These are phyloP conservation scores for Chaetomiaceae sp. DNA, from an alignment of 2,329 filamentous ascomycete species.

Conservation along the genomic window DNA sequence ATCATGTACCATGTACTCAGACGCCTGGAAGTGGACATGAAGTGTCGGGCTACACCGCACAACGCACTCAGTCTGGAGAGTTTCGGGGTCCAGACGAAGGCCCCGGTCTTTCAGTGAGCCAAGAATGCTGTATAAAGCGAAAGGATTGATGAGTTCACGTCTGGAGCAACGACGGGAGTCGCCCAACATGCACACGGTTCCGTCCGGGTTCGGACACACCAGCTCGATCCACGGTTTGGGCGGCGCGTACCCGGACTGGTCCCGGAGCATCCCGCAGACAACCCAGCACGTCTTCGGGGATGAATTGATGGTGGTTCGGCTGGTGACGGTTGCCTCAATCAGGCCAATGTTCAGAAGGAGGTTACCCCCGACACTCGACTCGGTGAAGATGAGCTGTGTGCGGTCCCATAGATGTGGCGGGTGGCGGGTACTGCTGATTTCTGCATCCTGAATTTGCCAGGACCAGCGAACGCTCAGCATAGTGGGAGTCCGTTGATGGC, in stretches of 20 bases:
- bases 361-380: no score
- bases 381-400: neutral
- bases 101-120: neutral
- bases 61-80: neutral
- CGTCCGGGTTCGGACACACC: neutral
- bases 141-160: neutral
- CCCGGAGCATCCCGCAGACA: neutral
- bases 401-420: neutral
- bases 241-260: neutral
- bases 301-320: no score
- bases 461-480: no score
- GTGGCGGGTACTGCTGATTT: no score
- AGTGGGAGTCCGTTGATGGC: no score
- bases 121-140: neutral
- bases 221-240: neutral
- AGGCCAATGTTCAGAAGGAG: neutral
- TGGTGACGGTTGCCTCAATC: neutral
- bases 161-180: neutral
- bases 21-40: neutral
- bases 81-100: neutral
- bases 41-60: neutral
- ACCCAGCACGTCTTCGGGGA: neutral
- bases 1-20: neutral
- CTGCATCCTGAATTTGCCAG: no score
- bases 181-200: neutral